Evolutionary conservation across 2,329 filamentous ascomycete species (phyloP), one percentile per base, ranked within the genome.

Genomic region (Fusarium armeniacum): DNA sequence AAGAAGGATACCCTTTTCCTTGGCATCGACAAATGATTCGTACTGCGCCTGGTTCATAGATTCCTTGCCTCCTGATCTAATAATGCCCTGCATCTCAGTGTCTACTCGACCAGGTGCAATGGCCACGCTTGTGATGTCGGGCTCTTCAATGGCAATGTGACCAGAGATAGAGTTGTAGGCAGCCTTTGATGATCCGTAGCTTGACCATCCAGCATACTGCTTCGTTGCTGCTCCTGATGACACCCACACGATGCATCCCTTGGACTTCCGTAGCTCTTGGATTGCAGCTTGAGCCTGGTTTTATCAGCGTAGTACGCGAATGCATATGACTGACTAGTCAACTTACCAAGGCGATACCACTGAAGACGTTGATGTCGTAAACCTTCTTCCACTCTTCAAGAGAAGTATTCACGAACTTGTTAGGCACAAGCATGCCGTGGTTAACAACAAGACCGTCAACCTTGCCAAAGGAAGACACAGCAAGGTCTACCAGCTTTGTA

Each of bases 311-410:
- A 40, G 28, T 41, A 22, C 24, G 40, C 22, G 18, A 35, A n/a
- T 9, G 18, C 22, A 11, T 32, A 22, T 18, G 8, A 5, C 12
- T 18, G 8, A 5, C 12, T 13, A 78, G 28, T 16, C 87, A 75
- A 12, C 44, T 22, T 82, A 97, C 93, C 79, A 98, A 83, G 35
- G 89, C 90, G 45, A 98, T 83, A 30, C 89, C 89, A 71, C 93
- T 95, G 78, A 98, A 94, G 73, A 98, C 89, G 78, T 98, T 98
- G 66, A 93, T 84, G 72, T 97, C 90, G 79, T 93, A 98, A 11
- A 87, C 83, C 3, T 82, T 80, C 75, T 89, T 90, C 93, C 94
- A 98, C 65, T 92, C 90, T 38, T 91, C 89, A 0, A 89, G 76
- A n/a, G 87, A 86, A 18, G 86, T 85, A 58, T 95, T 87, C 5